A percentile compares a stretch with the other conserved stretches of the same genome.
These are phyloP conservation scores for Phoenix dactylifera DNA, from an alignment of 176 grass and related monocot species.

Conservation along the genomic window DNA sequence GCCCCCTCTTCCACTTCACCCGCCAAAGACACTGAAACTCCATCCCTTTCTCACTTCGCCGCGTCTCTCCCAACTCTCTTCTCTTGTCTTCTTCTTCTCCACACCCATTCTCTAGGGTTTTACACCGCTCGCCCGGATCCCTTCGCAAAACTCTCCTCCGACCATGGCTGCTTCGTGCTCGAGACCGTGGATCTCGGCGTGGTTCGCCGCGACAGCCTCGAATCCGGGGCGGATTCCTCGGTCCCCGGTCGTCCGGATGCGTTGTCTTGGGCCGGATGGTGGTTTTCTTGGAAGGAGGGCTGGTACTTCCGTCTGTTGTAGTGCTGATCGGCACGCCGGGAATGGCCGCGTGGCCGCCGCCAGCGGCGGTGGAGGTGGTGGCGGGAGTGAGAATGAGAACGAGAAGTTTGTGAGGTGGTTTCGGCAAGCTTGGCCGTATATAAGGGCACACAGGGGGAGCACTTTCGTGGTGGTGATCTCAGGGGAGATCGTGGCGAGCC, in stretches of 20 bases:
- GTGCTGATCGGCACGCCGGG: not conserved
- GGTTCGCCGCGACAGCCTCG: not conserved
- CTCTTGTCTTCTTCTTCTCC: not conserved
- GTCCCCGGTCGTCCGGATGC: not conserved
- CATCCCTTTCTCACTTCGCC: constrained; percentile 6
- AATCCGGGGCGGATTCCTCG: not conserved
- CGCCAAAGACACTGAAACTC: not conserved
- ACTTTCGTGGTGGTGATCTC: constrained; percentile 82
- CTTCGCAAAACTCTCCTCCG: not conserved
- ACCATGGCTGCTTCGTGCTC: constrained; percentile 14
- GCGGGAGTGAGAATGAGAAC: constrained; percentile 1
- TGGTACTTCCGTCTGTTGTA: constrained; percentile 6
- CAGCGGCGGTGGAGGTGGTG: not conserved
- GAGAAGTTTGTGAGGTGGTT: constrained; percentile 72
- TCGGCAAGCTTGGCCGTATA: constrained; percentile 80
- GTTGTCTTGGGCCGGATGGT: not conserved
- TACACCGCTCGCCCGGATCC: not conserved
- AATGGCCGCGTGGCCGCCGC: not conserved
- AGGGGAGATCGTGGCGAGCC: constrained; percentile 59
- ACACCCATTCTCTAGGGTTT: constrained; percentile 11
- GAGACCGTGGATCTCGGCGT: constrained; percentile 1
- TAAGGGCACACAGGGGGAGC: constrained; percentile 68
- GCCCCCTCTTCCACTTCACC: too few relatives aligned
- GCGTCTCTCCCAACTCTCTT: constrained; percentile 1
- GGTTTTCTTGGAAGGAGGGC: not conserved